Evolutionary conservation across 768 basidiomycete species (phyloP), one percentile per base, ranked within the genome.

Genomic region (Pholiota microspora): DNA sequence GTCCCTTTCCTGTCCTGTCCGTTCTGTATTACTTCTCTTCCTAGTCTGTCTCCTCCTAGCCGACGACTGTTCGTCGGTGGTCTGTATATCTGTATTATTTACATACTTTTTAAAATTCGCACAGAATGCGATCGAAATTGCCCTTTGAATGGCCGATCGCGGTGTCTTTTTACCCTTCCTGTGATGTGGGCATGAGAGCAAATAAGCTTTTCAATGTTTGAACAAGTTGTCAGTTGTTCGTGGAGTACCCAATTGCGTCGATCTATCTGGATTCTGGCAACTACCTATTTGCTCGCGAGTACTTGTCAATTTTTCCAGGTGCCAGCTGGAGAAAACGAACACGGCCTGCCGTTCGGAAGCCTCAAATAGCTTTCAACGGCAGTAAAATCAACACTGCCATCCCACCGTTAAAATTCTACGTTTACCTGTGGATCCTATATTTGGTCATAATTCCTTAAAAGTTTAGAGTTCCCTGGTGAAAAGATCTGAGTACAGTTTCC

Each of bases 51-150:
- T 16, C 34, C 44, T 18, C 35, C 34, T 50, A 23, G 2, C 40
- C 21, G 21, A 42, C 16, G 16, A 42, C 29, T 45, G 18, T 25
- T 34, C n/a, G 31, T 34, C 35, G 10, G 31, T n/a, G 46, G 28
- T 34, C 21, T 42, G 38, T 51, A 42, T 51, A 51, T 44, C 16
- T 51, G 40, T 51, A 45, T 35, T 29, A 31, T 42, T 51, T 51
- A 51, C n/a, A n/a, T n/a, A n/a, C 40, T 44, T 31, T 40, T 44
- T 23, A n/a, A 51, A 51, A 28, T 25, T 27, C 16, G 12, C 6
- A 23, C 40, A 42, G 12, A 42, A 42, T 42, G 40, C 21, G 40
- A 10, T 42, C 40, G 40, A 18, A 42, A 42, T 42, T 16, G n/a
- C n/a, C 40, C 40, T 6, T 12, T 31, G 23, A 12, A 23, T 42